phyloP scores from a whole-genome alignment of 2,329 filamentous ascomycete genomes.

The Cladosporium velox region DNA sequence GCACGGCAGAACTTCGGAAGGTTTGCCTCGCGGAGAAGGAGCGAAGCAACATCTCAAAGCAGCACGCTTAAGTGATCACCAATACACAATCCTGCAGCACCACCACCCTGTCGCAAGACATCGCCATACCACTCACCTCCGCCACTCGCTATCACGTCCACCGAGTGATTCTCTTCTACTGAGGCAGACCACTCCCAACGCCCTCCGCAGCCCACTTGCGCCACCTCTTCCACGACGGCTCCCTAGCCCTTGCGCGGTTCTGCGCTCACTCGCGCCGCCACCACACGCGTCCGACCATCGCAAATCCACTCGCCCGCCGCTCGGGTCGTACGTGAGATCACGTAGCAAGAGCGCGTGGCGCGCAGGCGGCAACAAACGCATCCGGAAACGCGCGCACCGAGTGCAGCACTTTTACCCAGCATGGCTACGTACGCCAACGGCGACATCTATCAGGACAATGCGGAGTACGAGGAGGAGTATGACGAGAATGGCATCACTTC shows the following conservation, averaged over 20 bases:
- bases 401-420: constrained; percentile 10
- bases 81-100: constrained; percentile 7
- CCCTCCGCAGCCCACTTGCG: background rate
- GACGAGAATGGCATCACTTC: constrained; percentile 67
- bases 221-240: background rate
- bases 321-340: constrained; percentile 4
- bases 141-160: constrained; percentile 3
- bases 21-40: background rate
- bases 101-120: background rate
- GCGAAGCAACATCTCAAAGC: constrained; percentile 18
- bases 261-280: constrained; percentile 12
- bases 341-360: constrained; percentile 17
- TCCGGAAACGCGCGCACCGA: constrained; percentile 15
- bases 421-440: constrained; percentile 22
- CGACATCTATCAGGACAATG: constrained; percentile 11
- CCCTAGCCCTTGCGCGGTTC: constrained; percentile 10
- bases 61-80: constrained; percentile 6
- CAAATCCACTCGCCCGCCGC: background rate
- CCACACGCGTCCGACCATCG: constrained; percentile 14
- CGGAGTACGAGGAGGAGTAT: constrained; percentile 27
- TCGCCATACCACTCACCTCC: constrained; percentile 11
- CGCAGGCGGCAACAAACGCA: background rate
- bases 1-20: background rate
- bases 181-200: background rate
- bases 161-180: background rate